Conservation (phyloP, 78 protist species). For the slime mould (Dictyostelium discoideum) region DNA sequence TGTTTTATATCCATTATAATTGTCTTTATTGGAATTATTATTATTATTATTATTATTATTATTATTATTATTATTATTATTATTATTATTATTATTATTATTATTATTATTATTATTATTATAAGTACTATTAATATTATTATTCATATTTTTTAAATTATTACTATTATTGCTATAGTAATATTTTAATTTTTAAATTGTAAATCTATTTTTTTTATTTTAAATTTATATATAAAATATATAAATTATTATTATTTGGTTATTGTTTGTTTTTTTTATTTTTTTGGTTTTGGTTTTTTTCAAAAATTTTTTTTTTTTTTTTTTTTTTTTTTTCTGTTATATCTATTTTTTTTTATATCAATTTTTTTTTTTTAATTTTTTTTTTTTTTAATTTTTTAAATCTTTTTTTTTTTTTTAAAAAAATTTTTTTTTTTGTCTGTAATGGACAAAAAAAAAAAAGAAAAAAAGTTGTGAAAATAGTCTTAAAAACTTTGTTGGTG, state of each 20-base stretch:
- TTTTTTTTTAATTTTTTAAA: too few relatives aligned
- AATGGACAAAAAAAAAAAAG: too few relatives aligned
- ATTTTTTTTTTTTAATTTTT: too few relatives aligned
- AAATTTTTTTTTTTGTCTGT: too few relatives aligned
- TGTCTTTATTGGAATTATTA: not conserved
- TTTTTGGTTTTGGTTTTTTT: not conserved
- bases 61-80: not conserved
- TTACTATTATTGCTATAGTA: not conserved
- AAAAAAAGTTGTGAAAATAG: too few relatives aligned
- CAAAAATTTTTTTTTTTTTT: too few relatives aligned
- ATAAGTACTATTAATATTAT: not conserved
- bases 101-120: not conserved
- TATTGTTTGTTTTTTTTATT: too few relatives aligned
- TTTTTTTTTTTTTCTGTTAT: too few relatives aligned
- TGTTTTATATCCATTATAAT: not conserved
- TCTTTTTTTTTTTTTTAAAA: not conserved
- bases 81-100: not conserved
- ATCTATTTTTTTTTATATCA: too few relatives aligned
- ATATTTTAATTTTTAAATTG: not conserved
- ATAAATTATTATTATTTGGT: not conserved
- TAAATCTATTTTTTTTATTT: not conserved
- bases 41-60: not conserved
- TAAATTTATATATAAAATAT: not conserved
- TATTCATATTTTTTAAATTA: not conserved
- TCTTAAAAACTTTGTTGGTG: too few relatives aligned